Base-by-base conservation (phyloP, 1,139 yeast species). In the Yamadazyma dushanensis region DNA sequence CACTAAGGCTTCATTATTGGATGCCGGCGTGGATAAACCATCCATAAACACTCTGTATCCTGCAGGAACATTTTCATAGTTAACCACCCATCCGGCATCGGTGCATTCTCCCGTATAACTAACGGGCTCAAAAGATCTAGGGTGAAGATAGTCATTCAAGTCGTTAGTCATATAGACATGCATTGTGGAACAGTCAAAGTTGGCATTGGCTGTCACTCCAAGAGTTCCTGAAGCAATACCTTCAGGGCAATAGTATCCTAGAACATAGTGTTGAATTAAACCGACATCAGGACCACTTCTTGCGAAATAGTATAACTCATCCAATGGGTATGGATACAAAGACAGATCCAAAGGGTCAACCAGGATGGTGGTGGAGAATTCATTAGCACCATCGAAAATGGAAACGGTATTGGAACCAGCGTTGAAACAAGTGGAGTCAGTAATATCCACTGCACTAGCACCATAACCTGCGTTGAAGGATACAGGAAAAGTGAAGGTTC, bases 31-130 rank as follows among this genome's bases (percentile, higher is more conserved):
- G 15, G 39, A 37, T 10, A 53, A 39, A 3, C 45, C 46, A 39
- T 51, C 59, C 26, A 63, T 40, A 39, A 49, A 63, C 10, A 63
- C 63, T 24, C 65, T 47, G 40, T 47, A 59, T 3, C 66, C 68
- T 3, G 62, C 57, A 2, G 68, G 66, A 22, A 62, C 37, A 35
- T 55, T 52, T 1, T 27, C 14, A 39, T 53, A 62, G 7, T 35
- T 33, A 4, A 57, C 41, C 1, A 34, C 26, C 30, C 41, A 45
- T 0, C 40, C 34, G 5, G 32, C 26, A 1, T 45, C 8, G 10
- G 47, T 29, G 47, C 65, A 60, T 1, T 44, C 14, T 8, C 40
- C 38, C 0, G 53, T 35, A 23, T 27, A 41, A 8, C 27, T 22
- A 24, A 42, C 29, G 19, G 36, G 24, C 26, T 32, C 17, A 1